These are phyloP conservation scores for Turnera subulata DNA, from an alignment of 345 rosid species.

Conservation along the genomic window DNA sequence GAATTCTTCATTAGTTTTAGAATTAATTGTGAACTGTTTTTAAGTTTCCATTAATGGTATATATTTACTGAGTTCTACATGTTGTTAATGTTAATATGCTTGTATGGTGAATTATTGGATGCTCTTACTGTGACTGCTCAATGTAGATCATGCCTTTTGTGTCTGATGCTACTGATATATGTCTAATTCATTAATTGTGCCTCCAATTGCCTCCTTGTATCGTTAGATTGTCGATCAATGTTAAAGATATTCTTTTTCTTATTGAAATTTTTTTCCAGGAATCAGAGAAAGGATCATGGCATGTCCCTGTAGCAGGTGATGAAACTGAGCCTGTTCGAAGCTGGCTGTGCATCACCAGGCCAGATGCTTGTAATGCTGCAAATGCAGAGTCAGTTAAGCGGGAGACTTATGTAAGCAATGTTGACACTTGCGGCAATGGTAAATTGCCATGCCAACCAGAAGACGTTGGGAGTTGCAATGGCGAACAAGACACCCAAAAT, in stretches of 20 bases:
- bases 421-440: no score
- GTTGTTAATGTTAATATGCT: no score
- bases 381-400: no score
- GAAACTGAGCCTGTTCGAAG: constrained; percentile 11
- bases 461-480: no score
- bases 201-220: no score
- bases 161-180: not conserved
- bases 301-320: constrained; percentile 46
- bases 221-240: not conserved
- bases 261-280: constrained; percentile 40
- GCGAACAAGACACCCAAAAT: no score
- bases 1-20: no score
- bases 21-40: not conserved
- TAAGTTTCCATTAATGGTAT: not conserved
- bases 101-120: no score
- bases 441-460: no score
- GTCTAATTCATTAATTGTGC: not conserved
- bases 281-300: constrained; percentile 89
- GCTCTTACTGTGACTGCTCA: no score
- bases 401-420: no score
- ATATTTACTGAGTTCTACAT: not conserved
- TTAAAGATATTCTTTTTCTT: not conserved
- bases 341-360: constrained; percentile 66
- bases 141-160: not conserved
- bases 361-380: constrained; percentile 12